Evolutionary conservation across 306 rosid species (phyloP), one percentile per base, ranked within the genome.

Genomic region (Cucurbita argyrosperma): DNA sequence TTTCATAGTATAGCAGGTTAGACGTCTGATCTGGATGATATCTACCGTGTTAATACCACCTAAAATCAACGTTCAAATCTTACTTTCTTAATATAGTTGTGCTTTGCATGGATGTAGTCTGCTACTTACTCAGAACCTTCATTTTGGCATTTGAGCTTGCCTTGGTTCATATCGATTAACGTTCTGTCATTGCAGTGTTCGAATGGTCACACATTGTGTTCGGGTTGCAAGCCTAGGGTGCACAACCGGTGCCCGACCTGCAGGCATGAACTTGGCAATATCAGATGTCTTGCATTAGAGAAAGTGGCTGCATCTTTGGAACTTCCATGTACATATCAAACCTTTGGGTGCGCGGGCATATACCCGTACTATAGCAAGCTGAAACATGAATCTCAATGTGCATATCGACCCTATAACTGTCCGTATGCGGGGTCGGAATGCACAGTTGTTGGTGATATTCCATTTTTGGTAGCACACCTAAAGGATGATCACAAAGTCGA

Each of bases 401-500:
- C 74, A 19, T 80, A 78, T 81, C 85, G 96, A 77, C 96, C 98
- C 37, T 90, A 90, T 75, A 92, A 81, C 83, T 92, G 98, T 60
- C 98, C 98, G 14, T 92, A 92, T 82, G 98, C 98, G 66, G 98
- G 98, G 64, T 92, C 98, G 50, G 96, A 90, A 79, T 92, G 98
- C 87, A 64, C 85, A 0, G 81, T 84, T 59, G 63, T 85, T 55
- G 98, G 96, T 76, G 98, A 92, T 80, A 92, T 92, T 72, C 90
- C 96, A 51, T 84, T 71, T 82, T 74, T 92, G 64, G 98, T 92
- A 76, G 80, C 88, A 55, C 98, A 92, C 82, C 84, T 90, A 72
- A 87, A 87, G 83, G 96, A 90, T 7, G 92, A 92, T 79, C 96
- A 92, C 87, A 92, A 92, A 79, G 98, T 92, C 74, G 98, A 92